Evolutionary conservation across 208 protist genomes (phyloP), one percentile per base, ranked within the genome.

Genomic region (Trypanosoma cruzi): DNA sequence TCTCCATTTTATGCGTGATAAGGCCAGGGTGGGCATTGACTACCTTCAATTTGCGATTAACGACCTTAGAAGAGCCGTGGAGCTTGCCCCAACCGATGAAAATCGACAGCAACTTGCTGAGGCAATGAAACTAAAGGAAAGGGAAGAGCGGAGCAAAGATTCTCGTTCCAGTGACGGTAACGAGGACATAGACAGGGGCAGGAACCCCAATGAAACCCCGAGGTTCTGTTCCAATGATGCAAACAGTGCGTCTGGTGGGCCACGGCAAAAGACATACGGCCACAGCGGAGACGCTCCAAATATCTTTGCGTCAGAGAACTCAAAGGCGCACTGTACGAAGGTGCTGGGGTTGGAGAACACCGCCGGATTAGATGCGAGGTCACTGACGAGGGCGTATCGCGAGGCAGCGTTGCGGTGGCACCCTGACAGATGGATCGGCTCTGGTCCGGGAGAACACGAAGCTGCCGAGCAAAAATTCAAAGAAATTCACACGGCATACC

Each of bases 341-440:
- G 20, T 68, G 28, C 42, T 71, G 50, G 66, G 73, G 2, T 29
- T 69, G 44, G 64, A 56, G 22, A 37, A 28, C 56, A 31, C 49
- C 50, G 16, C 61, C 11, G 54, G 75, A 56, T 82, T 84, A 24
- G 77, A 88, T 20, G 52, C 55, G 31, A 68, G 81, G 63, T 77
- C 77, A 44, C 61, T 98, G 24, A 77, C 73, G 16, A 93, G 89
- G 65, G 90, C 91, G 59, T 98, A 97, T 70, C 88, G 80, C n/a
- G 74, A 90, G 68, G 79, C 76, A 7, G 91, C 89, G 8, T 72
- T 97, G 49, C 81, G 72, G 46, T 96, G 88, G 84, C 95, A 98
- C 71, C 95, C 95, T 4, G 94, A 98, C 68, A 89, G 85, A 61
- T 96, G 90, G 90, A 78, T 86, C 28, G 71, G 59, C 20, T 87